Evolutionary conservation across 139 green algal species (phyloP).

Genomic region (Nannochloris sp.): DNA sequence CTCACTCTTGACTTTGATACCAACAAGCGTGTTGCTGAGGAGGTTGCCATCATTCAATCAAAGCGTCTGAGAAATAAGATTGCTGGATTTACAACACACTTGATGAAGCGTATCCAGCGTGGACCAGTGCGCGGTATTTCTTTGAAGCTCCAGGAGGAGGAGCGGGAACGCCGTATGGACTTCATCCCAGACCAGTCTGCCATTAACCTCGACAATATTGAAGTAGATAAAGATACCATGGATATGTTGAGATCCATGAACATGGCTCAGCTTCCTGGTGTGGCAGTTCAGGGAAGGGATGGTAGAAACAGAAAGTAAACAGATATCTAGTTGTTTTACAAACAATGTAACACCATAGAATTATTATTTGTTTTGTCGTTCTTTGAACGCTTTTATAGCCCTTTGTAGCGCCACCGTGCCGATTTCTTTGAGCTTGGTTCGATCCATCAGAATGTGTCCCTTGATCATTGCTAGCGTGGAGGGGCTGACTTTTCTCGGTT

Average conservation of each 20-base stretch:
- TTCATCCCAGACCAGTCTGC: constrained; percentile 97
- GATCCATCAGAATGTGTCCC: not conserved
- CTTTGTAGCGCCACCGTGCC: not conserved
- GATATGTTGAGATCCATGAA: constrained; percentile 91
- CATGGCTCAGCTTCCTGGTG: constrained; percentile 84
- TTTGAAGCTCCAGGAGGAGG: constrained; percentile 99
- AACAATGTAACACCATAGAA: constrained; percentile 3
- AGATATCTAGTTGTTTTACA: not conserved
- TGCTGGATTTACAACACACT: constrained; percentile 97
- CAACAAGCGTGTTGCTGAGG: constrained; percentile 94
- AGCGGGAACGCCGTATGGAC: constrained; percentile 98
- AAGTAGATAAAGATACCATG: constrained; percentile 96
- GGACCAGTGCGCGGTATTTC: constrained; percentile 98
- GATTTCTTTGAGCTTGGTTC: not conserved
- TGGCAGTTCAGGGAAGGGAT: constrained; percentile 15
- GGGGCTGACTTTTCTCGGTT: too few species aligned
- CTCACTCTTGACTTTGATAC: constrained; percentile 95
- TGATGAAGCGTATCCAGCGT: constrained; percentile 99
- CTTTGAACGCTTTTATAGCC: not conserved
- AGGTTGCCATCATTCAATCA: constrained; percentile 96
- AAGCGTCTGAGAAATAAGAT: constrained; percentile 99
- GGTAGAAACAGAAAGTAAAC: not conserved
- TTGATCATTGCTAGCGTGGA: not conserved
- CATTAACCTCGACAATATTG: constrained; percentile 84
- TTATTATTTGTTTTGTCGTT: not conserved